Evolutionary conservation across 768 basidiomycete genomes (phyloP).

Genomic region (Scleroderma bovista): DNA sequence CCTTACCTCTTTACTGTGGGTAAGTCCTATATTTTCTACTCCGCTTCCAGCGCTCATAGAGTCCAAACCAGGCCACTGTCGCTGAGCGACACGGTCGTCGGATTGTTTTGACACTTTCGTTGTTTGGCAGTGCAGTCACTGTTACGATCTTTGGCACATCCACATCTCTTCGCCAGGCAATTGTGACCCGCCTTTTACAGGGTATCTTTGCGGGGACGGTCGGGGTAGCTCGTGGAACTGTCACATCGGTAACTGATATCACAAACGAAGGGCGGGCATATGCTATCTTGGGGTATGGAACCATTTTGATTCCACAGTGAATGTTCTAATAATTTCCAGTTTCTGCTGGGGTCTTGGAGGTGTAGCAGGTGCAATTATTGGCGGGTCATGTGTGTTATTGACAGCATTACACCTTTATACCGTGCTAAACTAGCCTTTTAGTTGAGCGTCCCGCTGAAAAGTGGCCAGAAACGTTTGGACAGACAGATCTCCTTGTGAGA

Average conservation of each 20-base stretch:
- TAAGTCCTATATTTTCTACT: constrained; percentile 24
- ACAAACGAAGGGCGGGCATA: constrained; percentile 95
- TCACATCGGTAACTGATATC: constrained; percentile 82
- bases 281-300: constrained; percentile 72
- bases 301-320: background rate
- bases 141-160: constrained; percentile 76
- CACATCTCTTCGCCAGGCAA: constrained; percentile 70
- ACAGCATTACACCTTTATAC: background rate
- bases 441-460: constrained; percentile 83
- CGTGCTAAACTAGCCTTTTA: constrained; percentile 27
- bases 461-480: constrained; percentile 73
- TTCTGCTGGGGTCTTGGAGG: constrained; percentile 98
- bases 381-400: constrained; percentile 61
- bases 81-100: constrained; percentile 89
- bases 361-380: constrained; percentile 83
- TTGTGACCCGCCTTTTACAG: constrained; percentile 82
- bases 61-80: constrained; percentile 66
- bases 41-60: constrained; percentile 8
- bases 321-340: constrained; percentile 30
- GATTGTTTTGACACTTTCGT: constrained; percentile 75
- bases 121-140: constrained; percentile 80
- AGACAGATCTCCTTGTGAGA: constrained; percentile 58
- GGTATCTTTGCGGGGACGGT: constrained; percentile 92
- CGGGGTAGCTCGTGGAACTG: constrained; percentile 87
- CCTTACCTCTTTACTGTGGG: constrained; percentile 91